These are phyloP conservation scores for Globisporangium canariense DNA, from an alignment of 352 stramenopile genomes.

Conservation along the genomic window DNA sequence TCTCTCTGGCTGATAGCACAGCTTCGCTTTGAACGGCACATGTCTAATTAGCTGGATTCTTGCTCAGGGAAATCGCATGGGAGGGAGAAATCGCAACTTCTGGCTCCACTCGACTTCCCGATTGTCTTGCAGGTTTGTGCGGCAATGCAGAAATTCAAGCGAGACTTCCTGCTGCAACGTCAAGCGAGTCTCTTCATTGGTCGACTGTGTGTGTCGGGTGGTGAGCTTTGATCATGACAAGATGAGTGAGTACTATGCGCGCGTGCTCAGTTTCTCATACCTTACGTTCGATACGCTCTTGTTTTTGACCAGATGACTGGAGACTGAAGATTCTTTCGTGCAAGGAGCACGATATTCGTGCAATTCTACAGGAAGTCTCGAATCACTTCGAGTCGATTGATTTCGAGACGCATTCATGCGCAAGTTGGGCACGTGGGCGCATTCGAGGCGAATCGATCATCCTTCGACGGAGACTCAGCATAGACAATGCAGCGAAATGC, in stretches of 20 bases:
- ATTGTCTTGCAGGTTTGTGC: constrained; percentile 26
- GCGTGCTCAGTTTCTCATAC: neutral
- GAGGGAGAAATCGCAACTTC: constrained; percentile 15
- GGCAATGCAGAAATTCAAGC: constrained; percentile 53
- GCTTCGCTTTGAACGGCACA: neutral
- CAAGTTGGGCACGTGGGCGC: constrained; percentile 29
- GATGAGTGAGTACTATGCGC: neutral
- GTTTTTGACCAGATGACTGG: constrained; percentile 27
- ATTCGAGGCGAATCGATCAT: constrained; percentile 22
- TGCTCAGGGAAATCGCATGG: neutral
- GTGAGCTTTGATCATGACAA: constrained; percentile 13
- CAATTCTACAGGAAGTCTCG: constrained; percentile 20
- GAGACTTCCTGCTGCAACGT: constrained; percentile 36
- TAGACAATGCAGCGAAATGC: constrained; percentile 31
- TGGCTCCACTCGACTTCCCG: constrained; percentile 21
- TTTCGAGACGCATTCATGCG: constrained; percentile 11
- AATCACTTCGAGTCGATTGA: constrained; percentile 13
- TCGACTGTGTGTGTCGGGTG: constrained; percentile 29
- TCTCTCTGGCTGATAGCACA: neutral
- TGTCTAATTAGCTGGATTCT: neutral
- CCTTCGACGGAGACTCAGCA: constrained; percentile 16
- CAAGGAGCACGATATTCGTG: constrained; percentile 21
- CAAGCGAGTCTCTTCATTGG: constrained; percentile 42
- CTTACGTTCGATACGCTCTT: neutral
- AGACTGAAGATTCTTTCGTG: constrained; percentile 23